Percentiles rank a stretch among this genome's conserved stretches.
These are phyloP conservation scores for Alternaria ethzedia DNA, from an alignment of 2,329 filamentous ascomycete species.

Conservation along the genomic window DNA sequence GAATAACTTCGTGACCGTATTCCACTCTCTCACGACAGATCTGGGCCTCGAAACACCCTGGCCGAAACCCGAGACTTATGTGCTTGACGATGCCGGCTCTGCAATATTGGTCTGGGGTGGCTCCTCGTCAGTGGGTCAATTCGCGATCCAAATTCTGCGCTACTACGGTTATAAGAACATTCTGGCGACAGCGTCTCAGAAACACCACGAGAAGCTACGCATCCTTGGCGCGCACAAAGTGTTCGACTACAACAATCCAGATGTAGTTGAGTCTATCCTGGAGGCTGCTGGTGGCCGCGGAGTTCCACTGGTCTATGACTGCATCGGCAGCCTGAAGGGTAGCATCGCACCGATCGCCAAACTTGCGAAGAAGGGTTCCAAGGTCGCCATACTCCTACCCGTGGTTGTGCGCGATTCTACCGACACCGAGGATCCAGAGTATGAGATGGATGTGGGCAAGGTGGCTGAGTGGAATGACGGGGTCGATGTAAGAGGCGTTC, in stretches of 20 bases:
- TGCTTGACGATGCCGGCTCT: conserved; percentile 38
- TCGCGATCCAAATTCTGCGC: conserved; percentile 52
- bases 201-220: conserved; percentile 49
- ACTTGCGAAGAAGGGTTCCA: conserved; percentile 56
- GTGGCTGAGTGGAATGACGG: conserved; percentile 60
- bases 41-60: conserved; percentile 63
- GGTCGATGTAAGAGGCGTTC: conserved; percentile 60
- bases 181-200: conserved; percentile 46
- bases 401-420: conserved; percentile 63
- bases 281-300: conserved; percentile 21
- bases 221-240: conserved; percentile 46
- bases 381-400: conserved; percentile 66
- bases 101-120: conserved; percentile 55
- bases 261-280: conserved; percentile 42
- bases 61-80: conserved; percentile 57
- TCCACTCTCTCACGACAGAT: conserved; percentile 61
- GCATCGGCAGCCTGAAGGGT: conserved; percentile 41
- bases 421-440: conserved; percentile 57
- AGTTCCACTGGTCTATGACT: conserved; percentile 38
- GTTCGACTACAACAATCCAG: conserved; percentile 50
- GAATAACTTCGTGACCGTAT: conserved; percentile 64
- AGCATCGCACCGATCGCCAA: conserved; percentile 51
- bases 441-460: conserved; percentile 60
- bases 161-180: conserved; percentile 51
- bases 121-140: conserved; percentile 52